Evolutionary conservation across 78 protist species (phyloP), one percentile per base, ranked within the genome.

Genomic region (Monosiga brevicollis): DNA sequence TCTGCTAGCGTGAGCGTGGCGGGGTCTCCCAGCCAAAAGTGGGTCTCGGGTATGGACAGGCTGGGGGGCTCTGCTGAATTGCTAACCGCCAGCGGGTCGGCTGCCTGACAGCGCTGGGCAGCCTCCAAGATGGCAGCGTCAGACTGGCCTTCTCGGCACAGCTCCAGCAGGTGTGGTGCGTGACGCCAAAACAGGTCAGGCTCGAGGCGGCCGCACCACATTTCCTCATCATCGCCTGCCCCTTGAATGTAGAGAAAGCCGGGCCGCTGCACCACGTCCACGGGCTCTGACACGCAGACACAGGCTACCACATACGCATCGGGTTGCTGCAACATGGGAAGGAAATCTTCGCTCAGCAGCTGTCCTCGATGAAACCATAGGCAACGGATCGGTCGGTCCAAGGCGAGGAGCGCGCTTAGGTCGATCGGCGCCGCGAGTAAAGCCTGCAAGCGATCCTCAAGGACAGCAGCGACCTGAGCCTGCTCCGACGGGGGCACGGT

Each of bases 161-260:
- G n/a, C n/a, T 11, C 36, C 35, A 73, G 32, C 22, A 73, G 22
- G 42, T 2, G 41, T 11, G 11, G 10, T 1, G 24, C 22, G 40
- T 73, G 77, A 1, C 2, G 77, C 77, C 77, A 73, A 10, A 73
- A 73, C 23, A 73, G 77, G 38, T 20, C 23, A 11, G 77, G 37
- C 1, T 36, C 35, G 10, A 73, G 77, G 25, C 77, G 41, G 10
- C 1, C 32, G 32, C 38, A 6, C 79, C 79, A 75, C n/a, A 39
- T 24, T 24, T 75, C 79, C 32, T 75, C 79, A 43, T 75, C 79
- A 32, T 75, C 79, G 29, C 35, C 79, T 1, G 79, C 79, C 2
- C 79, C 79, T 11, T 75, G 79, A 26, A 75, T 32, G 24, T 39
- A 75, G 1, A 36, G 15, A 24, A 23, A 75, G 35, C 38, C 62